These are phyloP conservation scores for Trichaptum fuscoviolaceum DNA, from an alignment of 768 basidiomycete species.

Conservation along the genomic window DNA sequence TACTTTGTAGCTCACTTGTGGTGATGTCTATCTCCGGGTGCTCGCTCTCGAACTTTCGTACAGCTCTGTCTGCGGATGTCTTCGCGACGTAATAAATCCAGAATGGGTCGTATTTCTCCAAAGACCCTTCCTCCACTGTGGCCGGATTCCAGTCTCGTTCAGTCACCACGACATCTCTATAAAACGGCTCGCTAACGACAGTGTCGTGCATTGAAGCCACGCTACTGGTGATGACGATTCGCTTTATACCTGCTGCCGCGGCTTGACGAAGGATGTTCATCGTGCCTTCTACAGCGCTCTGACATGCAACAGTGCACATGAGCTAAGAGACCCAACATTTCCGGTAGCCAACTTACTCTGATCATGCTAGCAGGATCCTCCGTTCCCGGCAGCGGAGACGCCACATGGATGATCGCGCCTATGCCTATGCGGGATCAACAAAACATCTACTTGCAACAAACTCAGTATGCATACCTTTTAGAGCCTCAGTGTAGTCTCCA, in stretches of 20 bases:
- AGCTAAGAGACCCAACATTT: not conserved
- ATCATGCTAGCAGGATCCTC: not conserved
- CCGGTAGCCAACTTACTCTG: not conserved
- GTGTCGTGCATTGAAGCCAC: not conserved
- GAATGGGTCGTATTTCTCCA: not conserved
- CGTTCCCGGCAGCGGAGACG: not conserved
- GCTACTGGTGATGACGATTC: conserved; percentile 2
- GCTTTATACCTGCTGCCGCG: not conserved
- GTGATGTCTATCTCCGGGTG: conserved; percentile 14
- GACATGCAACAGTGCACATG: not conserved
- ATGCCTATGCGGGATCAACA: not conserved
- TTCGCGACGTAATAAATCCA: not conserved
- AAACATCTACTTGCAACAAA: not conserved
- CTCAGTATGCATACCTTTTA: not conserved
- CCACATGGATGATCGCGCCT: conserved; percentile 1
- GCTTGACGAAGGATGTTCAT: not conserved
- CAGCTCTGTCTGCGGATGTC: not conserved
- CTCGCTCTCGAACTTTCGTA: not conserved
- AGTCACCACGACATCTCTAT: not conserved
- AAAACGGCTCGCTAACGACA: not conserved
- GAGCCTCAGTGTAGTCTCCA: not conserved
- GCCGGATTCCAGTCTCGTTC: not conserved
- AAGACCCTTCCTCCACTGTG: not conserved
- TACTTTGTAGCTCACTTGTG: conserved; percentile 12
- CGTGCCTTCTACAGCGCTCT: not conserved